A percentile compares a stretch with the other conserved stretches of the same genome.
Evolutionary conservation across 192 early-diverging fungal genomes (phyloP).

Genomic region (Funneliformis mosseae): DNA sequence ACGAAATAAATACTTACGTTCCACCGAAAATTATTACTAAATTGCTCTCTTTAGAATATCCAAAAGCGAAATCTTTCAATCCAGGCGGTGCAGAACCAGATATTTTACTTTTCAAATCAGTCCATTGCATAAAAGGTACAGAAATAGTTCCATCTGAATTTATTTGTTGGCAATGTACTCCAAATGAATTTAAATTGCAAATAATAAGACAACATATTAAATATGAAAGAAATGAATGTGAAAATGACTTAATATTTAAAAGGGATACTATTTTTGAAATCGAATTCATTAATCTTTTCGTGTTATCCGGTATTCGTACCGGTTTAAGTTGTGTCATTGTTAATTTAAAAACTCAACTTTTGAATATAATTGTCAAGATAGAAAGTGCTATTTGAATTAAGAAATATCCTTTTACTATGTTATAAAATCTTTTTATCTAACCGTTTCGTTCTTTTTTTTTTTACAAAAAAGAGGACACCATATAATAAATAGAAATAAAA

Average conservation of each 20-base stretch:
- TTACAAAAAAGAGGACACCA: too few species aligned
- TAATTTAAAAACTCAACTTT: neutral
- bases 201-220: neutral
- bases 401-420: too few species aligned
- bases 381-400: too few species aligned
- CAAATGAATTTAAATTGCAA: neutral
- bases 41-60: neutral
- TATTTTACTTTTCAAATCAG: neutral
- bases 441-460: too few species aligned
- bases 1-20: slow-evolving; percentile 19
- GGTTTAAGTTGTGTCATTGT: neutral
- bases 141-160: slow-evolving; percentile 11
- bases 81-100: neutral
- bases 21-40: slow-evolving; percentile 15
- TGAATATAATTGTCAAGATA: too few species aligned
- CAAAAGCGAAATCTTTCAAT: slow-evolving; percentile 16
- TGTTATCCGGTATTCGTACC: neutral
- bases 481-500: too few species aligned
- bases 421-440: too few species aligned
- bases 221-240: neutral
- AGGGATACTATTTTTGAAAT: neutral
- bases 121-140: slow-evolving; percentile 16
- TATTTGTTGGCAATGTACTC: neutral
- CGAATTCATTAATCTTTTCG: too few species aligned
- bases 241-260: neutral